Base-by-base conservation (phyloP, 306 rosid species). In the Dryas octopetala region DNA sequence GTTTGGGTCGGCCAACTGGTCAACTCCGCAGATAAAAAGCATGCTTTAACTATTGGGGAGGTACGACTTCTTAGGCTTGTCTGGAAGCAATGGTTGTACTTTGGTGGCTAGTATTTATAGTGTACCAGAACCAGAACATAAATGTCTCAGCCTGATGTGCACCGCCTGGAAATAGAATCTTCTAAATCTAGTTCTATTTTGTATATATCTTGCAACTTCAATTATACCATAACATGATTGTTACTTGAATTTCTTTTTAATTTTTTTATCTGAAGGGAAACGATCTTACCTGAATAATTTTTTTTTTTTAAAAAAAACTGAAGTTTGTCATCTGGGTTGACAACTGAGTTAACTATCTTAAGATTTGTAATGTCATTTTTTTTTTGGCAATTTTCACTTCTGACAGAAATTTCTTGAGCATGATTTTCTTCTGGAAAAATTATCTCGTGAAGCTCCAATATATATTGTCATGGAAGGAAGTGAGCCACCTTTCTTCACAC, bases 401-500 rank as follows among this genome's bases (percentile, higher is more conserved):
- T 15, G 67, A 80, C 98, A 96, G 99, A 88, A 85, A 88, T 96
- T 90, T 83, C 89, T 96, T 64, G 94, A 90, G 89, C 78, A 40
- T 51, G 99, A 96, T 84, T 90, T 96, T 84, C 93, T 91, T 45
- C 80, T 96, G 75, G 96, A 92, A 82, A 71, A 78, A 11, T 66
- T 96, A 87, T 90, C 98, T 75, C 84, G 64, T 76, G 86, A 80
- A 75, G 86, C 98, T 81, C 93, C 98, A 45, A 82, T 96, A 76
- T 92, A 78, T 82, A 70, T 92, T 14, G 76, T 89, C 84, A 86
- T 86, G 90, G 99, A 96, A 90, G 93, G 96, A 16, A 90, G 91
- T 61, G 99, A 96, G 80, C 99, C 99, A 43, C 84, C 90, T 82
- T 96, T 96, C 88, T 96, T 92, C 90, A 92, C 96, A n/a, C 92